Evolutionary conservation across 768 basidiomycete genomes (phyloP), one percentile per base, ranked within the genome.

Genomic region (Xerocomellus chrysenteron): DNA sequence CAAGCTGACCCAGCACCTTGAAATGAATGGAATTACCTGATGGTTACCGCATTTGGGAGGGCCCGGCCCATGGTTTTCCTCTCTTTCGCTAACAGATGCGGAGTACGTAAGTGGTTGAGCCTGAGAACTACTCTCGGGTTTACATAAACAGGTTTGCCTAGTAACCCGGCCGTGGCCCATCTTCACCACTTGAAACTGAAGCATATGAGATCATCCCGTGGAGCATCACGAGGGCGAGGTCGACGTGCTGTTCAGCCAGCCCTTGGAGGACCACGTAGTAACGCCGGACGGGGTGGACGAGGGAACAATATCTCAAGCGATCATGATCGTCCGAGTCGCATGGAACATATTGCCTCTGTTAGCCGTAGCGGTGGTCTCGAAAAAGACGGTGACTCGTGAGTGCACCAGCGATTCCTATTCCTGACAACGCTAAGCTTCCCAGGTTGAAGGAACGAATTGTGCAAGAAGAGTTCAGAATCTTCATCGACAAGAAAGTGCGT

Each of bases 311-410:
- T 19, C 49, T 48, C 57, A 14, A 54, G 42, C 21, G 41, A 62
- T 46, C 56, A 41, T 47, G 49, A 56, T 47, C 62, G 21, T 21
- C 21, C 21, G 26, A 28, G 48, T 54, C 79, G 74, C 43, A 85
- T 90, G 84, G 82, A 87, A 55, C 73, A 80, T 48, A 80, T 91
- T 47, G 79, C 88, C 2, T 88, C 87, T 2, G 82, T 90, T 46
- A 91, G 89, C 65, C 79, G 90, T 40, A 89, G 87, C 62, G 86
- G 89, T 60, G 88, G 90, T 11, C 67, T 90, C 26, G 86, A 86
- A 62, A 84, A 81, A 61, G 87, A 83, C 57, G 88, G 90, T 39
- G 86, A 90, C 72, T 79, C 81, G 90, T 92, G 71, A 80, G 89
- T 66, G 12, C 28, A 39, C 7, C n/a, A 16, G 33, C 44, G 11